Evolutionary conservation across 306 rosid genomes (phyloP), one percentile per base, ranked within the genome.

Genomic region (Prunus davidiana): DNA sequence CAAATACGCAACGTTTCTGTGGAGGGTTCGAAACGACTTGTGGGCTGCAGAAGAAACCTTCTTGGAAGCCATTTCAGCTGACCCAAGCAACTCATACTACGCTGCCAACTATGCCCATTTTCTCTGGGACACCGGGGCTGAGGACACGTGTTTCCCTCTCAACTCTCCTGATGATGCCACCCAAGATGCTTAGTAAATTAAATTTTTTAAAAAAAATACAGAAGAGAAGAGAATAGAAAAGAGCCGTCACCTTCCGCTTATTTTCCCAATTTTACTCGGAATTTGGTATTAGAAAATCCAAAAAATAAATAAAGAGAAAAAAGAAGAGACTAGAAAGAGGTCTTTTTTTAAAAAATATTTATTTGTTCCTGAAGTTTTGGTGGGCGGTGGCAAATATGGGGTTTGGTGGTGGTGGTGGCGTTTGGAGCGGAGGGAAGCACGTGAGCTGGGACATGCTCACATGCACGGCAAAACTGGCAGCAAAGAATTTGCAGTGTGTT

Each of bases 31-130:
- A 57, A 91, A 91, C 32, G 95, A 92, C 67, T 72, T 96, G 70
- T 96, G 99, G 95, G 93, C 88, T 2, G 99, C 99, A 0, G 99
- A 96, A 47, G 98, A 92, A 80, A 84, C 98, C 0, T 96, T 75
- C 70, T 81, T 92, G 72, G 98, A 88, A 14, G 99, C 99, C 45
- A 89, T 96, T 20, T 74, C 88, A 8, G 96, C 89, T 2, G 98
- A 96, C 19, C 97, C 99, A 8, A 74, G 47, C 19, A 96, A 96
- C 85, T 76, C 98, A 0, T 84, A 69, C 78, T 89, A 96, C 61
- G 91, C 99, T 0, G 97, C 96, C 22, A 88, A 83, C 38, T 96
- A 96, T 57, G 99, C 99, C 55, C 90, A 91, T 83, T 96, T 96
- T 73, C 97, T 96, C 0, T 92, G 99, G 99, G 86, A 91, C 80